A percentile compares a stretch with the other conserved stretches of the same genome.
phyloP scores from a whole-genome alignment of 1,284 basidiomycete species.

The Papiliotrema nemorosa region DNA sequence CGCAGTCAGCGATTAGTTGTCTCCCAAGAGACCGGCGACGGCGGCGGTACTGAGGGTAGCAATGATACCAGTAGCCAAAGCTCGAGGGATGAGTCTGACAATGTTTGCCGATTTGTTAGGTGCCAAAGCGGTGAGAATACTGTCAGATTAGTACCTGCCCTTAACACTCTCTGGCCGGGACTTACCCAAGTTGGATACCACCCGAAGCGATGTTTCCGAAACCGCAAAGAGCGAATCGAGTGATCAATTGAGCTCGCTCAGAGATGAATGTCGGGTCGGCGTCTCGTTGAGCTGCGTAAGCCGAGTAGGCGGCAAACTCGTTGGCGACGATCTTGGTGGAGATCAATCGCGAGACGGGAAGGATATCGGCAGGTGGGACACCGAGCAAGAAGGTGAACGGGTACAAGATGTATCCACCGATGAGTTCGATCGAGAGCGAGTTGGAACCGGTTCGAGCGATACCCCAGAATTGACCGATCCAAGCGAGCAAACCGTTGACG shows the following conservation, averaged over 20 bases:
- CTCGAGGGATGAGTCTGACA: slow-evolving; percentile 65
- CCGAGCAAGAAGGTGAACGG: slow-evolving; percentile 79
- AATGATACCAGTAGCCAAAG: slow-evolving; percentile 57
- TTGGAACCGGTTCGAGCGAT: slow-evolving; percentile 55
- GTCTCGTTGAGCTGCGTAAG: slow-evolving; percentile 54
- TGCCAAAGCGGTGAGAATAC: slow-evolving; percentile 77
- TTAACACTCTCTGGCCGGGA: too few species aligned
- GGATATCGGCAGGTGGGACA: slow-evolving; percentile 46
- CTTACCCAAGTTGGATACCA: slow-evolving; percentile 72
- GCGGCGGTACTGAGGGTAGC: slow-evolving; percentile 25
- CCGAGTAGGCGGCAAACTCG: slow-evolving; percentile 58
- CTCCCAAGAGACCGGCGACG: slow-evolving; percentile 18
- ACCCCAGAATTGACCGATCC: slow-evolving; percentile 82
- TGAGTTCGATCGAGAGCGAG: slow-evolving; percentile 71
- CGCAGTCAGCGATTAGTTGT: not conserved
- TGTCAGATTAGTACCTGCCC: too few species aligned
- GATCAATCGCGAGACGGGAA: slow-evolving; percentile 57
- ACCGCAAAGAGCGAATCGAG: slow-evolving; percentile 64
- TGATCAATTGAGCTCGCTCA: slow-evolving; percentile 23
- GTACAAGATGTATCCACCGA: slow-evolving; percentile 82
- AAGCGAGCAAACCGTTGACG: slow-evolving; percentile 81
- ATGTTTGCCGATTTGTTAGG: slow-evolving; percentile 71
- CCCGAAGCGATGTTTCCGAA: slow-evolving; percentile 76
- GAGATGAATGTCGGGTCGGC: slow-evolving; percentile 17
- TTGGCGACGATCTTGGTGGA: slow-evolving; percentile 76